Evolutionary conservation across 768 basidiomycete genomes (phyloP).

Genomic region (Podaxis sp.): DNA sequence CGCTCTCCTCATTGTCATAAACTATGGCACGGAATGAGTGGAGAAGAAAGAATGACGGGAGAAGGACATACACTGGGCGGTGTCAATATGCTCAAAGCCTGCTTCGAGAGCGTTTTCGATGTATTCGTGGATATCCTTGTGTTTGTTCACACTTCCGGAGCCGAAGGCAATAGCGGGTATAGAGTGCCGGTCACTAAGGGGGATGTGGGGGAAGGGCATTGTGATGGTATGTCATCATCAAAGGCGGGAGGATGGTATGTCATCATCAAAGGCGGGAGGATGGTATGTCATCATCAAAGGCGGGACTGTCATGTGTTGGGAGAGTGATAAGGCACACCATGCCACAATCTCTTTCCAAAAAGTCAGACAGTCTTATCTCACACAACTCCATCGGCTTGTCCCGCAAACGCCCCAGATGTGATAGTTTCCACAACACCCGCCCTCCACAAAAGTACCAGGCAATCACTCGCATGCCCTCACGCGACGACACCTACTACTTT

Average conservation of each 20-base stretch:
- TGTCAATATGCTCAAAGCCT: slow-evolving; percentile 63
- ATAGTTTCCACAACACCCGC: slow-evolving; percentile 3
- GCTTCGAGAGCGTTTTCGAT: slow-evolving; percentile 54
- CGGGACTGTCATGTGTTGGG: neutral
- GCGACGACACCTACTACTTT: slow-evolving; percentile 59
- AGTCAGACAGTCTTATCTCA: neutral
- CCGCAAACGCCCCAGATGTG: slow-evolving; percentile 7
- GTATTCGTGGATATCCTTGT: slow-evolving; percentile 46
- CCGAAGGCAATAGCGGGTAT: slow-evolving; percentile 64
- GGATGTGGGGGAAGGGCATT: slow-evolving; percentile 35
- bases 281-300: neutral
- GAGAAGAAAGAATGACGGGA: neutral
- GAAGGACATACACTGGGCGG: slow-evolving; percentile 43
- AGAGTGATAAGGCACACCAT: neutral
- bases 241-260: too few species aligned
- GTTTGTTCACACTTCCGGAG: slow-evolving; percentile 43
- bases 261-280: too few species aligned
- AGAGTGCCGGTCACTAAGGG: slow-evolving; percentile 38
- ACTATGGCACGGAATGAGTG: slow-evolving; percentile 18
- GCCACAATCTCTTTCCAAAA: neutral
- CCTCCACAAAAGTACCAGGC: slow-evolving; percentile 6
- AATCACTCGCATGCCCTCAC: slow-evolving; percentile 13
- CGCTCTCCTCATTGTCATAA: slow-evolving; percentile 32
- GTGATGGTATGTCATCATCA: neutral
- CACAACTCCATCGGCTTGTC: neutral